Evolutionary conservation across 1,284 basidiomycete genomes (phyloP).

Genomic region (Tetrapyrgos nigripes): DNA sequence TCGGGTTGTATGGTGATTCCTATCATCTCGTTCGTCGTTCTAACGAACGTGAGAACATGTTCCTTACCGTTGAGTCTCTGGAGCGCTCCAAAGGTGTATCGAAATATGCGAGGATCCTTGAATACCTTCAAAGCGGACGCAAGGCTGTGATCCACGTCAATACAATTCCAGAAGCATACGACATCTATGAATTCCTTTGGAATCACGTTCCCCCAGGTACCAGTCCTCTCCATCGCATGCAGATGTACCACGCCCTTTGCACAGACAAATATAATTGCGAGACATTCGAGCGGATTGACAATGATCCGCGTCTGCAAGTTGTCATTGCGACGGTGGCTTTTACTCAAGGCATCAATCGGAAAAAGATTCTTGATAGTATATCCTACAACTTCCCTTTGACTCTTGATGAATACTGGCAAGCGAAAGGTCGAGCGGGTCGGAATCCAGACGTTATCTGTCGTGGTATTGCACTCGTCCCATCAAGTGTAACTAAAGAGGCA

Average conservation of each 20-base stretch:
- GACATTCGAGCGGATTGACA: slow-evolving; percentile 2
- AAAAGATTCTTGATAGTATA: slow-evolving; percentile 1
- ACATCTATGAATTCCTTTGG: slow-evolving; percentile 6
- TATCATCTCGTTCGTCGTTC: slow-evolving; percentile 3
- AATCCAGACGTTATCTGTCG: background rate
- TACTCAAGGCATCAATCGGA: slow-evolving; percentile 2
- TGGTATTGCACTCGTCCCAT: background rate
- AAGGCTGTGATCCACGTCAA: slow-evolving; percentile 9
- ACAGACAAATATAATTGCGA: slow-evolving; percentile 3
- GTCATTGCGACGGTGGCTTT: slow-evolving; percentile 11
- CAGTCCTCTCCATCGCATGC: background rate
- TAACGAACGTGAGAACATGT: slow-evolving; percentile 9
- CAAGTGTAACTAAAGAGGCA: background rate
- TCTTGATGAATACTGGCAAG: background rate
- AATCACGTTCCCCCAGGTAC: background rate
- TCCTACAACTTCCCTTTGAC: background rate
- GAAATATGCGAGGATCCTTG: background rate
- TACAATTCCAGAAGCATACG: background rate
- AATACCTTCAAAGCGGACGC: background rate
- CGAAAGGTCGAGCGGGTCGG: background rate
- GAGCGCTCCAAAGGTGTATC: background rate
- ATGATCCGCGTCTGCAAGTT: background rate
- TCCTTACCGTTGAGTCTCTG: background rate
- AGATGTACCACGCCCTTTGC: slow-evolving; percentile 4
- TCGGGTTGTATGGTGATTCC: background rate